Base-by-base conservation (phyloP, 495 filamentous ascomycete genomes). In the Astrothelium macrocarpum region DNA sequence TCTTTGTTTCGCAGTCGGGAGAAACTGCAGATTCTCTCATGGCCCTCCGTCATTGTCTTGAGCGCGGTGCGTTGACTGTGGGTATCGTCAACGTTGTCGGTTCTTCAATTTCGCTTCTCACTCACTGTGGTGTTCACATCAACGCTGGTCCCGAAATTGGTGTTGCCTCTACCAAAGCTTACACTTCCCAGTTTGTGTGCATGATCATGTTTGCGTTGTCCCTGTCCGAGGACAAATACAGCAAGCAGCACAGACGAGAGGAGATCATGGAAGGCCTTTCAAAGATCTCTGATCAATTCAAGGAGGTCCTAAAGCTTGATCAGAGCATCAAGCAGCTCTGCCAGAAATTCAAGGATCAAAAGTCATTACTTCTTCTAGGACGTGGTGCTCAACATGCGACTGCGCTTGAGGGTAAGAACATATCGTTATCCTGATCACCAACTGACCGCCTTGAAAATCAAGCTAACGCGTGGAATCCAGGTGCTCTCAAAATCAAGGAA, bases 141-240 rank as follows among this genome's bases (percentile, higher is more conserved):
- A 98, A 98, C 76, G 94, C 94, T 64, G 94, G 94, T 20, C 94
- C 94, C 59, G 94, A 98, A 77, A 98, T 98, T 66, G 94, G 94
- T 85, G 94, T 98, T 60, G 94, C 94, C 39, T 97, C 92, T 46
- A 98, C 94, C 72, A 98, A 98, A 81, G 94, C 94, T 12, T 98
- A 98, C 78, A 98, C 94, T 1, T 97, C 94, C 28, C 94, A 98
- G 74, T 97, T 97, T 74, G 87, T 98, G 68, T 95, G 95, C 68
- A 95, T 98, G 88, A 87, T 97, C 76, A 98, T 98, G 94, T 97
- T 98, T 74, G 94, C 95, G 7, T 79, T 98, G 61, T 96, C 91
- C 56, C 84, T 98, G 59, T 91, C 90, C 64, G 94, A 98, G 77
- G 94, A 98, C 74, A 89, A 95, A 64, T 89, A 91, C 39, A 96